These are phyloP conservation scores for Exophiala aquamarina DNA, from an alignment of 2,329 filamentous ascomycete genomes.

Conservation along the genomic window DNA sequence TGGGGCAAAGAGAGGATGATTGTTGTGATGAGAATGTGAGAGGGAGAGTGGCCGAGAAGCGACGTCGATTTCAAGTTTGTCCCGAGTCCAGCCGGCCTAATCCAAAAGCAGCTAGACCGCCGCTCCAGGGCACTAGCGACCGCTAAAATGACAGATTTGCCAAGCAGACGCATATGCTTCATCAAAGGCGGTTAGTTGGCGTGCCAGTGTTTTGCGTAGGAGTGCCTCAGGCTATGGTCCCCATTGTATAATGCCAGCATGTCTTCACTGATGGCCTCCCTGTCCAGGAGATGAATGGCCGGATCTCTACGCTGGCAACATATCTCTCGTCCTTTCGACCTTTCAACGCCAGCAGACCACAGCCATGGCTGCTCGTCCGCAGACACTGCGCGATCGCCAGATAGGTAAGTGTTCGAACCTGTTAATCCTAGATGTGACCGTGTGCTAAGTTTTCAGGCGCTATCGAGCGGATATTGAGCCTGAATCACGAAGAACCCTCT, in stretches of 20 bases:
- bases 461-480: slow-evolving; percentile 91
- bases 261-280: not conserved
- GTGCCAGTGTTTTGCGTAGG: too few relatives aligned
- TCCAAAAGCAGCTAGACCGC: slow-evolving; percentile 30
- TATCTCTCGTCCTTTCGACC: not conserved
- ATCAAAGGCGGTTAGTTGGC: too few relatives aligned
- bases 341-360: not conserved
- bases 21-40: slow-evolving; percentile 14
- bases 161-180: too few relatives aligned
- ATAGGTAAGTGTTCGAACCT: slow-evolving; percentile 52
- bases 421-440: not conserved
- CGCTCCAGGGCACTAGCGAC: not conserved
- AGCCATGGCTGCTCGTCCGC: slow-evolving; percentile 30
- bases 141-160: slow-evolving; percentile 12
- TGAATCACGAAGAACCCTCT: slow-evolving; percentile 66
- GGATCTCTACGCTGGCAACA: too few relatives aligned
- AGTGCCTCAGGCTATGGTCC: too few relatives aligned
- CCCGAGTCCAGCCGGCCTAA: slow-evolving; percentile 31
- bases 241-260: slow-evolving; percentile 4
- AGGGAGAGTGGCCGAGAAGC: slow-evolving; percentile 9
- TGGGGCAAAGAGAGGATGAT: slow-evolving; percentile 12
- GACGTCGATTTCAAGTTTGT: slow-evolving; percentile 13
- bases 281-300: too few relatives aligned
- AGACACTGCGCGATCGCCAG: slow-evolving; percentile 69
- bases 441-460: slow-evolving; percentile 59